Evolutionary conservation across 257 asterid genomes (phyloP).

Genomic region (Ballota nigra): DNA sequence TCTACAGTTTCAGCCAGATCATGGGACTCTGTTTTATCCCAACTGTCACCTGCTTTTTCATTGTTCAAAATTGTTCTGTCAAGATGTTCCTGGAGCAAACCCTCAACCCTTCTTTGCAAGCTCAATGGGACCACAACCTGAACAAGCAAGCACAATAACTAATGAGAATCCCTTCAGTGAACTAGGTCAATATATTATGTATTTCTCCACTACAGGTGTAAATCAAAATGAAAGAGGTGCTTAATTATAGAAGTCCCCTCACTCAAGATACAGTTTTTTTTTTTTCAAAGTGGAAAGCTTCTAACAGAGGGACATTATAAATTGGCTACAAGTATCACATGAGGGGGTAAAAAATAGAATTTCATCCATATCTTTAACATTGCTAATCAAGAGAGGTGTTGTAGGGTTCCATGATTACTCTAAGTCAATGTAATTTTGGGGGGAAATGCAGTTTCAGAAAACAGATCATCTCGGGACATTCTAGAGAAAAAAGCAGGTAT

Average conservation of each 20-base stretch:
- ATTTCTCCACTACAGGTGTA: background rate
- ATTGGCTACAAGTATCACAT: background rate
- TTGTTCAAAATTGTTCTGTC: constrained; percentile 62
- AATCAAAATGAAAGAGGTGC: constrained; percentile 8
- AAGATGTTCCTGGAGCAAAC: constrained; percentile 95
- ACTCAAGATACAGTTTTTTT: background rate
- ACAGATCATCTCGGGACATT: background rate
- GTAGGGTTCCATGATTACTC: background rate
- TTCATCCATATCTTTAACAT: background rate
- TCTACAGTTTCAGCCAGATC: constrained; percentile 42
- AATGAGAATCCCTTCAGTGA: constrained; percentile 19
- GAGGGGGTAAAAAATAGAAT: background rate
- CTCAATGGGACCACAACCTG: constrained; percentile 93
- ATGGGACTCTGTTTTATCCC: constrained; percentile 31
- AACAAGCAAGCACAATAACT: constrained; percentile 25
- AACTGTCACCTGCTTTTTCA: constrained; percentile 32
- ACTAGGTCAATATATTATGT: too few species aligned
- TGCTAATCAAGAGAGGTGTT: background rate
- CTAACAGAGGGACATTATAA: background rate
- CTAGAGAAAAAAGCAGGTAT: background rate
- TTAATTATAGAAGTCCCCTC: constrained; percentile 3
- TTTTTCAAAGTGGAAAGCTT: background rate
- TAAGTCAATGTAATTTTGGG: background rate
- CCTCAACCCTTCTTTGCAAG: constrained; percentile 96
- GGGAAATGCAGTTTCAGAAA: background rate